These are phyloP conservation scores for Wickerhamomyces sp. DNA, from an alignment of 1,139 yeast genomes.

Conservation along the genomic window DNA sequence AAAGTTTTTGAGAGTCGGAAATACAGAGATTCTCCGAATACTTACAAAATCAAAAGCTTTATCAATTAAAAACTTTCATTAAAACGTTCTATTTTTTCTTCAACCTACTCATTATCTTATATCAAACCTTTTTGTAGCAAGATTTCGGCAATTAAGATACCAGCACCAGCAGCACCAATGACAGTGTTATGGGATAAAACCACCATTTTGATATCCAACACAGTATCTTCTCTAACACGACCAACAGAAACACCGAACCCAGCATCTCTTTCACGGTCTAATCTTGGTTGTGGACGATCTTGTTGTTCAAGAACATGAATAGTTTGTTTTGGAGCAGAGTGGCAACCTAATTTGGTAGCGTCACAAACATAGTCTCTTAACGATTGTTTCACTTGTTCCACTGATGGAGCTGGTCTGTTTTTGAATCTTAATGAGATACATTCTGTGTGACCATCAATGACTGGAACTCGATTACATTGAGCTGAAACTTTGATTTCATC, in stretches of 20 bases:
- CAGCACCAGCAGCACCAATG: conserved; percentile 99
- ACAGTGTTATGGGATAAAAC: conserved; percentile 94
- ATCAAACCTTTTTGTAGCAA: conserved; percentile 72
- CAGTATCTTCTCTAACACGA: conserved; percentile 87
- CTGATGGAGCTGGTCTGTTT: conserved; percentile 76
- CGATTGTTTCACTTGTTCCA: conserved; percentile 70
- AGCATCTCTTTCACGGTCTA: conserved; percentile 91
- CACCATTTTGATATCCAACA: conserved; percentile 92
- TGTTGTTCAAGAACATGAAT: conserved; percentile 86
- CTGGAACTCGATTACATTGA: conserved; percentile 95
- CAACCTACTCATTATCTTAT: conserved; percentile 28
- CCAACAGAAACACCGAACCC: conserved; percentile 97
- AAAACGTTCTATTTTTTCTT: background rate
- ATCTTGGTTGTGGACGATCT: conserved; percentile 97
- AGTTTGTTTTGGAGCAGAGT: conserved; percentile 89
- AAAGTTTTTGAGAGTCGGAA: no score
- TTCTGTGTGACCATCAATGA: conserved; percentile 96
- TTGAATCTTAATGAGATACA: conserved; percentile 85
- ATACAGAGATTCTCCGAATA: background rate
- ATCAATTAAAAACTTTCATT: background rate
- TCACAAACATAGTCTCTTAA: conserved; percentile 79
- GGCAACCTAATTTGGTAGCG: conserved; percentile 71
- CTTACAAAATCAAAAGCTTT: background rate
- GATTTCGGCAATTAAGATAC: conserved; percentile 90
- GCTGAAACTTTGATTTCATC: conserved; percentile 85